Evolutionary conservation across 148 eudicot genomes (phyloP).

Genomic region (Rhododendron simsii): DNA sequence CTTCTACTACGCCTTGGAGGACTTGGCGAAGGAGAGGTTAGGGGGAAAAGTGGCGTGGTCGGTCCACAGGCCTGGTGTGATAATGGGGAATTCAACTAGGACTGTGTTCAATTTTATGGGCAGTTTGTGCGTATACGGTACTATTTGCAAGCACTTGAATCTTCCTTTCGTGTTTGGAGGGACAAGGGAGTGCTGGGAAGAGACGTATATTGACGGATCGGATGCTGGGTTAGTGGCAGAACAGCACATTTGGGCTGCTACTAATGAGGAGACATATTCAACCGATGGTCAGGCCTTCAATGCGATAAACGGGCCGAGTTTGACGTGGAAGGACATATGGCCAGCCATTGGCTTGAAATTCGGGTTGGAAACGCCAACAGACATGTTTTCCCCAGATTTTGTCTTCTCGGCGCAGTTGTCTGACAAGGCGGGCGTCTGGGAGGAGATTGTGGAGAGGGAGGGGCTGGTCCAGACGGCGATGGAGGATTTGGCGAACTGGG

Average conservation of each 20-base stretch:
- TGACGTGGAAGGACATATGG: constrained; percentile 79
- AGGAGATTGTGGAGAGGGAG: constrained; percentile 52
- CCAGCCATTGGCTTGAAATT: constrained; percentile 48
- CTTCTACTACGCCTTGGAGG: constrained; percentile 77
- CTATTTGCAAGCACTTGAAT: constrained; percentile 59
- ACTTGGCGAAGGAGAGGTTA: constrained; percentile 60
- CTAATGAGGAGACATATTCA: constrained; percentile 29
- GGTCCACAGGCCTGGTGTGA: constrained; percentile 74
- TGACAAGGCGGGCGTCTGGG: constrained; percentile 59
- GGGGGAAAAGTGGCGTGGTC: constrained; percentile 54
- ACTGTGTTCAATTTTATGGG: constrained; percentile 76
- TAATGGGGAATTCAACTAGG: constrained; percentile 58
- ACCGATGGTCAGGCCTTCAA: constrained; percentile 59
- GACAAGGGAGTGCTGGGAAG: constrained; percentile 78
- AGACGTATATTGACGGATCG: constrained; percentile 57
- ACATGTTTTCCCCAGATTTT: constrained; percentile 33
- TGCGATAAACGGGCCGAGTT: constrained; percentile 55
- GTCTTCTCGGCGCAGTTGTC: constrained; percentile 39
- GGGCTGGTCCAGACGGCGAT: constrained; percentile 49
- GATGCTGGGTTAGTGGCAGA: constrained; percentile 83
- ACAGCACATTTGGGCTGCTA: constrained; percentile 86
- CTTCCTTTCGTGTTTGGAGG: constrained; percentile 89
- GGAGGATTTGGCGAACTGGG: constrained; percentile 80
- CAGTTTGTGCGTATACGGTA: constrained; percentile 64
- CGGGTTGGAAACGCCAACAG: constrained; percentile 32